Base-by-base conservation (phyloP, 176 grass and related monocot genomes). In the Phoenix roebelenii region DNA sequence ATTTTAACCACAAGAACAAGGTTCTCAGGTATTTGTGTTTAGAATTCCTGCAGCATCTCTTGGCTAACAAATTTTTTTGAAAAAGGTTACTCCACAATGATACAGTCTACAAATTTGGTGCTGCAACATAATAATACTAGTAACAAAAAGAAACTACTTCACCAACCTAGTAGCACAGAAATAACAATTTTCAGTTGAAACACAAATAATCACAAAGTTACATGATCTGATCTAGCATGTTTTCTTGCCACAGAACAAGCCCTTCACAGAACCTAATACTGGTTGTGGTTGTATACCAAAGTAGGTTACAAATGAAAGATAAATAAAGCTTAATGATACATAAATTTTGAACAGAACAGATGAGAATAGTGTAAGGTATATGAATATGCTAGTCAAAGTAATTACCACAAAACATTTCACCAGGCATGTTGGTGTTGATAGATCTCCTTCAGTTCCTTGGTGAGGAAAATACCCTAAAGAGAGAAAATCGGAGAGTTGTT, bases 271-370 rank as follows among this genome's bases (percentile, higher is more conserved):
- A 24, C 62, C 73, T 20, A 82, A 4, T 24, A 92, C 54, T 61
- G 80, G 70, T 7, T 81, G 88, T 7, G 74, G 60, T n/a, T 88
- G 81, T 51, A 92, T 52, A 30, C 60, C 50, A 61, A 82, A 98
- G 59, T 70, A 65, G 3, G 93, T 92, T 1, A 78, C 29, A 20
- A 76, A 57, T 14, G 93, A 83, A 60, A 98, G 84, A 16, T 71
- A 85, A 18, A n/a, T 44, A 44, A 66, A 78, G 72, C 87, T 88
- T 55, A 72, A 85, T 19, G 10, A 84, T 25, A 83, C 81, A 12
- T 88, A 98, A 58, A 98, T 22, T 69, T 85, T 98, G 84, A 98
- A 88, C 81, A 75, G 83, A 54, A 80, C 9, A 39, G 84, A 91
- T 4, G 72, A 85, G 32, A 85, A 85, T 28, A 91, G 51, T 4